A percentile compares a stretch with the other conserved stretches of the same genome.
Evolutionary conservation across 225 moss, liverwort and hornwort genomes (phyloP).

Genomic region (Marchantia polymorpha): DNA sequence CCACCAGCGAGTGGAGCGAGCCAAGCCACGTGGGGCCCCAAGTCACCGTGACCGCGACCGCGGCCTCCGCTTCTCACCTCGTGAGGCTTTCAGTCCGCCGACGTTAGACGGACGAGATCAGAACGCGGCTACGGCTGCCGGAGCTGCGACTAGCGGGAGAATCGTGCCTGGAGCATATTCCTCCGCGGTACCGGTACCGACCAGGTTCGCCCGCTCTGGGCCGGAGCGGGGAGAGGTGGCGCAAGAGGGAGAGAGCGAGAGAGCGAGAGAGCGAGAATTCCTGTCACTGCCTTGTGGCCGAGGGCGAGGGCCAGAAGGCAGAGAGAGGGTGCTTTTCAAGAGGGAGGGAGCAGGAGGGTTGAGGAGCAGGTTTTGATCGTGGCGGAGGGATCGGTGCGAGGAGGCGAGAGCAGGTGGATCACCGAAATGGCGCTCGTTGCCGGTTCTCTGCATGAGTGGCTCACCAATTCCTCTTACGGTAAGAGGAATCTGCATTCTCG

Average conservation of each 20-base stretch:
- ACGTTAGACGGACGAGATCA: too few relatives aligned
- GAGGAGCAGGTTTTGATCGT: not conserved
- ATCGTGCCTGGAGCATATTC: not conserved
- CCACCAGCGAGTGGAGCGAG: too few relatives aligned
- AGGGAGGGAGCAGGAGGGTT: not conserved
- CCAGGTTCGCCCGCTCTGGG: not conserved
- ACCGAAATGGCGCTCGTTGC: conserved; percentile 35
- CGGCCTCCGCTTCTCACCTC: too few relatives aligned
- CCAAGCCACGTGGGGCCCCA: too few relatives aligned
- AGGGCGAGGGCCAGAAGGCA: not conserved
- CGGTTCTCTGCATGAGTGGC: conserved; percentile 45
- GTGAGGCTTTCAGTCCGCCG: too few relatives aligned
- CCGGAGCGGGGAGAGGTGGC: not conserved
- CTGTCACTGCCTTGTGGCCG: too few relatives aligned
- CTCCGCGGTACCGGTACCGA: not conserved
- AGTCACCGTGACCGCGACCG: too few relatives aligned
- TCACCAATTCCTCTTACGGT: conserved; percentile 37
- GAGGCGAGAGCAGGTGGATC: not conserved
- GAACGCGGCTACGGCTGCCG: not conserved
- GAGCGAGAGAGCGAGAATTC: not conserved
- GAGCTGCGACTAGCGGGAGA: not conserved
- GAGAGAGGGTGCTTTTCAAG: not conserved
- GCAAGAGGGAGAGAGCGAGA: not conserved
- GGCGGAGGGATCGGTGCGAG: not conserved
- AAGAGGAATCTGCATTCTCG: not conserved